A percentile compares a stretch with the other conserved stretches of the same genome.
These are phyloP conservation scores for Entelexis paramagnoliae DNA, from an alignment of 1,139 yeast species.

Conservation along the genomic window DNA sequence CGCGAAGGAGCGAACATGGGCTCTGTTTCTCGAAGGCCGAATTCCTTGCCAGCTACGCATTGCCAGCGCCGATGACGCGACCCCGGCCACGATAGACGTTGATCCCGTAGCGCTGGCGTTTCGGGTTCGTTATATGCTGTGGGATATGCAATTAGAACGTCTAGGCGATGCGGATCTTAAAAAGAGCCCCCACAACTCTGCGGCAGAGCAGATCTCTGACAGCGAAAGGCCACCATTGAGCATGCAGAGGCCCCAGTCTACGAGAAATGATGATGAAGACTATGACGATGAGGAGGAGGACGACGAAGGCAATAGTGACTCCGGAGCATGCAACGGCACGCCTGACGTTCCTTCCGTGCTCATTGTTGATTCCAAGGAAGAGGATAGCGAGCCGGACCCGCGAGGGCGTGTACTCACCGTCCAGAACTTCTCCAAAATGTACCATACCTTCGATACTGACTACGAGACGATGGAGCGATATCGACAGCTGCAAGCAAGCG, in stretches of 20 bases:
- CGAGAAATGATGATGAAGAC: constrained; percentile 18
- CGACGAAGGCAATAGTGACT: constrained; percentile 27
- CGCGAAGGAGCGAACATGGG: constrained; percentile 32
- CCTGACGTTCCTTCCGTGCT: constrained; percentile 11
- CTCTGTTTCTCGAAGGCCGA: constrained; percentile 30
- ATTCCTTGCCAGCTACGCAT: constrained; percentile 26
- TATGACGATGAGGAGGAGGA: constrained; percentile 28
- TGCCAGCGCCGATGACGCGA: constrained; percentile 9
- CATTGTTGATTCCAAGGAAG: constrained; percentile 19
- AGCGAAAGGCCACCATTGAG: not conserved
- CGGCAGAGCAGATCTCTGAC: not conserved
- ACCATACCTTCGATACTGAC: constrained; percentile 79
- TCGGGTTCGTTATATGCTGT: constrained; percentile 36
- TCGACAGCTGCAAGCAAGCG: constrained; percentile 69
- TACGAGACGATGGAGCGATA: constrained; percentile 67
- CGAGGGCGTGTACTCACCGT: constrained; percentile 19
- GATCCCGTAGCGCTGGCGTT: constrained; percentile 33
- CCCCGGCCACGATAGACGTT: constrained; percentile 20
- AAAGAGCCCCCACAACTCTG: not conserved
- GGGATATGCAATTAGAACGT: constrained; percentile 25
- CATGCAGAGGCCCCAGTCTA: not conserved
- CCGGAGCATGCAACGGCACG: constrained; percentile 16
- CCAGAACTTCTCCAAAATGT: constrained; percentile 38
- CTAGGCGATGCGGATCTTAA: not conserved
- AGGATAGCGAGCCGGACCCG: constrained; percentile 24